These are phyloP conservation scores for Apiospora koreana DNA, from an alignment of 2,329 filamentous ascomycete species.

Conservation along the genomic window DNA sequence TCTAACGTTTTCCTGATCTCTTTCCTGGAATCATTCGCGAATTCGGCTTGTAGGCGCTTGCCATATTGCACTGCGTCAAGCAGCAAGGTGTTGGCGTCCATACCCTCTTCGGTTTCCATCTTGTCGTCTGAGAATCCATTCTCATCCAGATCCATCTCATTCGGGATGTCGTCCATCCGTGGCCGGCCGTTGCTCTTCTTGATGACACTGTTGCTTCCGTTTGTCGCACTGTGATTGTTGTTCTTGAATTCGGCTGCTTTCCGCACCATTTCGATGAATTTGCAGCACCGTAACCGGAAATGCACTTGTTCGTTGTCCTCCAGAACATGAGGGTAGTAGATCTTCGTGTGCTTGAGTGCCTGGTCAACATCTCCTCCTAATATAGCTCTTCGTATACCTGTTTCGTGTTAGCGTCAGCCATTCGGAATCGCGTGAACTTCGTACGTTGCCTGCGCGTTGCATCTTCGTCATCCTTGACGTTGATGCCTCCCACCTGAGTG, in stretches of 20 bases:
- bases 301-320: constrained; percentile 79
- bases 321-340: constrained; percentile 79
- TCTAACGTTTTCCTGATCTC: constrained; percentile 74
- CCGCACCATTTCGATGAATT: constrained; percentile 94
- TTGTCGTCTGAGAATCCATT: constrained; percentile 41
- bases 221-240: constrained; percentile 31
- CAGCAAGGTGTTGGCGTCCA: constrained; percentile 49
- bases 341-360: constrained; percentile 78
- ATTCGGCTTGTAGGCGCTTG: constrained; percentile 75
- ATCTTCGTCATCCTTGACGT: constrained; percentile 79
- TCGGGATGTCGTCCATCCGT: constrained; percentile 50
- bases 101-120: constrained; percentile 56
- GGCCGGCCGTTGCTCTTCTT: constrained; percentile 41
- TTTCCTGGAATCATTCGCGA: constrained; percentile 67
- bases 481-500: constrained; percentile 57
- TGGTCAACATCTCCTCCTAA: constrained; percentile 90
- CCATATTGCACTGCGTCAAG: constrained; percentile 77
- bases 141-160: constrained; percentile 52
- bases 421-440: background rate
- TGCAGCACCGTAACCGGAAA: constrained; percentile 85
- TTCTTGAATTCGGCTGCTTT: constrained; percentile 66
- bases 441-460: constrained; percentile 83
- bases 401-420: constrained; percentile 16
- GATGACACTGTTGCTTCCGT: constrained; percentile 46
- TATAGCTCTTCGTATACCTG: constrained; percentile 84